A percentile compares a stretch with the other conserved stretches of the same genome.
phyloP scores from a whole-genome alignment of 345 rosid species.

The Eucalyptus caleyi region DNA sequence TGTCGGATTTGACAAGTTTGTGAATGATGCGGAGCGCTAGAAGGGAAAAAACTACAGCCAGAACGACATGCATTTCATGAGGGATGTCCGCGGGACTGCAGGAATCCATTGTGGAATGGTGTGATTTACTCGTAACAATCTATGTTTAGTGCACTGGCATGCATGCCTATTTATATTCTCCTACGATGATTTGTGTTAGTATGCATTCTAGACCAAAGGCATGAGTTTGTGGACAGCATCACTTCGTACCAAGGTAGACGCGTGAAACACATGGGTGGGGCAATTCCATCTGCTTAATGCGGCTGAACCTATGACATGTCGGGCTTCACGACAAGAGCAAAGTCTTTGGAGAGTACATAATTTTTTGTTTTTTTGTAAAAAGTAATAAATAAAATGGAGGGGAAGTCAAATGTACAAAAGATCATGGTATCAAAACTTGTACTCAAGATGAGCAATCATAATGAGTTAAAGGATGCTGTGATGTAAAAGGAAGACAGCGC shows the following conservation, averaged over 20 bases:
- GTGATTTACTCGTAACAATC: neutral
- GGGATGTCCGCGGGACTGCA: neutral
- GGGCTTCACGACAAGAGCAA: neutral
- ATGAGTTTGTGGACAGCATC: neutral
- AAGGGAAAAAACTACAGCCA: neutral
- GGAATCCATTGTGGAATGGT: neutral
- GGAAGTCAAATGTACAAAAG: no score
- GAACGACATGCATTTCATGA: neutral
- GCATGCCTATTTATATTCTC: neutral
- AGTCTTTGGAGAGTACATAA: neutral
- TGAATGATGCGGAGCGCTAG: neutral
- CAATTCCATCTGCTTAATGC: neutral
- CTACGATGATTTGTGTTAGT: neutral
- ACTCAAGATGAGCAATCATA: no score
- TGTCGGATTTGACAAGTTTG: neutral
- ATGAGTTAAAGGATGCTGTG: no score
- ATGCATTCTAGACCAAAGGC: neutral
- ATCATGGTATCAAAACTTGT: accelerated
- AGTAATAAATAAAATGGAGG: no score
- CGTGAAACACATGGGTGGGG: neutral
- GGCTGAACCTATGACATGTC: neutral
- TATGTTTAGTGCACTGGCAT: neutral
- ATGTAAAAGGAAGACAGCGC: no score
- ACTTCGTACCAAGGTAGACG: neutral
- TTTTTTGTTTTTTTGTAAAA: no score